Evolutionary conservation across 495 filamentous ascomycete species (phyloP).

Genomic region (Polyplosphaeria fusca): DNA sequence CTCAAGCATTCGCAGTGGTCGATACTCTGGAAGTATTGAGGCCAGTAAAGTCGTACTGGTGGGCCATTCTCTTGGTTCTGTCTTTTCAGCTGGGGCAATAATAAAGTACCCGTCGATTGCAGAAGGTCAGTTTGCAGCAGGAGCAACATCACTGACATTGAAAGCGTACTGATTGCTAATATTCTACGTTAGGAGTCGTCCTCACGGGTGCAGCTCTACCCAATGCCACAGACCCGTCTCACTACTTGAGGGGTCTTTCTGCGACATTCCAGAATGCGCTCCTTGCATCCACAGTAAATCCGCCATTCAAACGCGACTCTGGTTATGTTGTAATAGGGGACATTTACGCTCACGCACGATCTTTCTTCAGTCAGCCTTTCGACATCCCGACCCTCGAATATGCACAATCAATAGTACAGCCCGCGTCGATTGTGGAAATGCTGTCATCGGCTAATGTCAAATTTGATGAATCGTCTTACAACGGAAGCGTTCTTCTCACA

Average conservation of each 20-base stretch:
- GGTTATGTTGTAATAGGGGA: not conserved
- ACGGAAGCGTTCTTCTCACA: constrained; percentile 35
- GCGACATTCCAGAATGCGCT: not conserved
- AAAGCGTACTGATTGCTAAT: too few relatives aligned
- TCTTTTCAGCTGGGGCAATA: constrained; percentile 2
- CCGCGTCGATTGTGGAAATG: constrained; percentile 33
- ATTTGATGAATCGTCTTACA: constrained; percentile 20
- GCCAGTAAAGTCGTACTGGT: constrained; percentile 11
- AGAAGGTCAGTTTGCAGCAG: not conserved
- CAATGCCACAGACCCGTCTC: not conserved
- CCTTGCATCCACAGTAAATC: not conserved
- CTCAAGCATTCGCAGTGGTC: not conserved
- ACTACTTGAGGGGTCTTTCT: not conserved
- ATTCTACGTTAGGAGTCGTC: not conserved
- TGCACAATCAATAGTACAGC: constrained; percentile 34
- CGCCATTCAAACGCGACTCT: not conserved
- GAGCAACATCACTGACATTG: too few relatives aligned
- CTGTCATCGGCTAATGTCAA: constrained; percentile 19
- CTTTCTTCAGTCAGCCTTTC: constrained; percentile 5
- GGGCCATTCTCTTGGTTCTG: constrained; percentile 13
- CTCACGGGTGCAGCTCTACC: not conserved
- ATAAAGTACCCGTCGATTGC: not conserved
- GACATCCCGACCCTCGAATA: constrained; percentile 9
- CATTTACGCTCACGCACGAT: not conserved
- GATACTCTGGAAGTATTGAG: not conserved